Evolutionary conservation across 305 asterid species (phyloP), one percentile per base, ranked within the genome.

Genomic region (Ilex paraguariensis): DNA sequence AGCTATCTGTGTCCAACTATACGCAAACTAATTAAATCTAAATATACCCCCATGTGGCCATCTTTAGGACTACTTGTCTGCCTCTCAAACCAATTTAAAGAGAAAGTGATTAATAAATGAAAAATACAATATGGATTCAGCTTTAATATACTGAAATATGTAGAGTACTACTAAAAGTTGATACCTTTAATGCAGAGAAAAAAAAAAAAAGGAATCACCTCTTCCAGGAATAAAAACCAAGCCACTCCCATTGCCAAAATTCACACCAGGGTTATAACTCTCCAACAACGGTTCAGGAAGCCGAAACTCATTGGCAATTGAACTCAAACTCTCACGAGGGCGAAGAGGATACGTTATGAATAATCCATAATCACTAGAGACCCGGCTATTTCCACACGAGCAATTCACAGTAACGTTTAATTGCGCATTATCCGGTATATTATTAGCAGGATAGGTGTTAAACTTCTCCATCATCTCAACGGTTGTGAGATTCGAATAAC

Each of bases 321-420:
- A 46, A 46, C 70, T 59, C 67, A 66, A 71, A 64, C 54, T 72
- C 79, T 84, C 64, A 2, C 84, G 81, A 21, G 62, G 68, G 1
- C 86, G 83, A 70, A 88, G 77, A 52, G 95, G 82, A 68, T 86
- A 88, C 4, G 90, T 72, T 10, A 84, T 48, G 16, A 81, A 87
- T 66, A 83, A 60, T 42, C 87, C 93, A 56, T 82, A 84, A 74
- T 58, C 81, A n/a, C n/a, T n/a, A 6, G 89, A 81, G 7, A 83
- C 88, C 7, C 56, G 60, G 15, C 79, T 64, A 61, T 78, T 61
- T 65, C 95, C 95, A 70, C 95, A 86, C 7, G 86, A 77, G 60
- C 95, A 88, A 55, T 74, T 86, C 39, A 88, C 94, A 10, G 57
- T 39, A 30, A 87, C 86, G 50, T 73, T 85, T 66, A 88, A 59